These are phyloP conservation scores for Suillus discolor DNA, from an alignment of 768 basidiomycete species.

Conservation along the genomic window DNA sequence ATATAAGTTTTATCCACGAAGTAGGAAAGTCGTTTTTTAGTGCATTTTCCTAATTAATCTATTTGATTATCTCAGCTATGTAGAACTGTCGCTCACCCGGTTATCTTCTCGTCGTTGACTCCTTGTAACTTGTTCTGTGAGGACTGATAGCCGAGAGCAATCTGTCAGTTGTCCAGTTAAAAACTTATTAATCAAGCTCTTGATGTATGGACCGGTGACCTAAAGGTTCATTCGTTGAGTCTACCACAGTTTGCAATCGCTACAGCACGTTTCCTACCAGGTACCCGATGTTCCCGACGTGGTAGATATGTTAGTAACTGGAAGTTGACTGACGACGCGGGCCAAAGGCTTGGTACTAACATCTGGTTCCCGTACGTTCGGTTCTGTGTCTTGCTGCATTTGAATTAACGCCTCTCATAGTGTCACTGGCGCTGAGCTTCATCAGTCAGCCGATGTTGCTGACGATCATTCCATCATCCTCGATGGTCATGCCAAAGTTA, in stretches of 20 bases:
- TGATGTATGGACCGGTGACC: constrained; percentile 71
- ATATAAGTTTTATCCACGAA: too few species aligned
- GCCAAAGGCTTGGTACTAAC: constrained; percentile 62
- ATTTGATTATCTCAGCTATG: too few species aligned
- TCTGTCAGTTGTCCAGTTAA: too few species aligned
- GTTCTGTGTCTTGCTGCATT: neutral
- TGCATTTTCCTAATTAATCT: too few species aligned
- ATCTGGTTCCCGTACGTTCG: constrained; percentile 77
- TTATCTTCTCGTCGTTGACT: too few species aligned
- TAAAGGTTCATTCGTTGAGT: constrained; percentile 56
- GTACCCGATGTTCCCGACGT: constrained; percentile 63
- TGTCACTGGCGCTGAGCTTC: constrained; percentile 63
- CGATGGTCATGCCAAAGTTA: constrained; percentile 63
- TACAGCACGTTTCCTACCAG: constrained; percentile 30
- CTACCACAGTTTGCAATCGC: neutral
- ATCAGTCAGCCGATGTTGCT: constrained; percentile 33
- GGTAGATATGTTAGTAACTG: constrained; percentile 80
- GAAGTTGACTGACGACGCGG: constrained; percentile 64
- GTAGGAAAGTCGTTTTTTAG: too few species aligned
- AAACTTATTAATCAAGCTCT: constrained; percentile 36
- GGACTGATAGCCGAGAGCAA: too few species aligned
- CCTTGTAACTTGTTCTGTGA: too few species aligned
- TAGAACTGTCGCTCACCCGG: too few species aligned
- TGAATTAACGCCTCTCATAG: constrained; percentile 35
- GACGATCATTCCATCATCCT: constrained; percentile 63